phyloP scores from a whole-genome alignment of 371 early-diverging fungal species.

The Lichtheimia ramosa region DNA sequence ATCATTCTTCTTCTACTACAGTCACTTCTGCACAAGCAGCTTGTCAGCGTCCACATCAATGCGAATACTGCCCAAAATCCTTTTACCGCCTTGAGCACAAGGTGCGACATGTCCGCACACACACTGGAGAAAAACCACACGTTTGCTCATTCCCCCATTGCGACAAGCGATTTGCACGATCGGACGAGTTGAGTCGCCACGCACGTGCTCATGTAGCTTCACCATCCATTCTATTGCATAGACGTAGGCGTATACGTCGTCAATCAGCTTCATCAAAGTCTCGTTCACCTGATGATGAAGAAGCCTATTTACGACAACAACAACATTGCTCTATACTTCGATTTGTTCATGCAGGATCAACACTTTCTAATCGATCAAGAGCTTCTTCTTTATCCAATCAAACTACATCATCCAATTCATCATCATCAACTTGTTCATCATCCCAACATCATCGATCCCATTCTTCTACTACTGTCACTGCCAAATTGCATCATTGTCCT shows the following conservation, averaged over 20 bases:
- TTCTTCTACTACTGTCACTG: slow-evolving; percentile 8
- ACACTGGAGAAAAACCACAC: slow-evolving; percentile 88
- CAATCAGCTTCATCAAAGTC: slow-evolving; percentile 13
- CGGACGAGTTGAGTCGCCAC: slow-evolving; percentile 86
- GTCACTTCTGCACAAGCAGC: slow-evolving; percentile 20
- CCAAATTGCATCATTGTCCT: slow-evolving; percentile 41
- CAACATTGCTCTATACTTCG: slow-evolving; percentile 46
- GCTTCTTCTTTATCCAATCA: background rate
- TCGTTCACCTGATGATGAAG: slow-evolving; percentile 30
- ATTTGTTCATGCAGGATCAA: slow-evolving; percentile 29
- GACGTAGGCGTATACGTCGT: slow-evolving; percentile 13
- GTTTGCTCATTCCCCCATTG: slow-evolving; percentile 73
- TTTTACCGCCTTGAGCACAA: slow-evolving; percentile 79
- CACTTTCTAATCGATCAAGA: background rate
- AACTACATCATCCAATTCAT: slow-evolving; percentile 1
- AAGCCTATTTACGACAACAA: slow-evolving; percentile 39
- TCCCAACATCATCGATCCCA: background rate
- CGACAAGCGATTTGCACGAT: slow-evolving; percentile 80
- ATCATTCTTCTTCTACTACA: background rate
- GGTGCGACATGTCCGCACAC: slow-evolving; percentile 84
- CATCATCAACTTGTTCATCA: background rate
- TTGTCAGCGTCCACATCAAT: slow-evolving; percentile 68
- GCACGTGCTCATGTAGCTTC: slow-evolving; percentile 58
- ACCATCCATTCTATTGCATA: slow-evolving; percentile 24
- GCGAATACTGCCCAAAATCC: slow-evolving; percentile 74